These are phyloP conservation scores for Trypanosoma conorhini DNA, from an alignment of 208 protist genomes.

Conservation along the genomic window DNA sequence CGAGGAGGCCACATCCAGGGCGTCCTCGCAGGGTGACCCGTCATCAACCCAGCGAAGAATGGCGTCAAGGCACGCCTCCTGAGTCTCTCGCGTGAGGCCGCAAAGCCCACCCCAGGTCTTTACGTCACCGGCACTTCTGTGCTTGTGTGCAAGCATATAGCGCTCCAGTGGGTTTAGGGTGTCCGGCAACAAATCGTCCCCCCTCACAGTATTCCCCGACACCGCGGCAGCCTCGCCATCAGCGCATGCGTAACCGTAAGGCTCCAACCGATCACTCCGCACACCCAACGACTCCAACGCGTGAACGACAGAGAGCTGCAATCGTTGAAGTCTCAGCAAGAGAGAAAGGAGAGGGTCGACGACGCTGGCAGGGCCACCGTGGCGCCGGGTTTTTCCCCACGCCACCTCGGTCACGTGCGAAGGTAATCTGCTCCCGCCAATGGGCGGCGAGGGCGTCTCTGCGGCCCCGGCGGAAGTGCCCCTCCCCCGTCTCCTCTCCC, in stretches of 20 bases:
- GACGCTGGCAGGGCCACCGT: constrained; percentile 43
- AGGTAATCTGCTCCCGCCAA: not conserved
- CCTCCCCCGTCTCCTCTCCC: not conserved
- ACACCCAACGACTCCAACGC: constrained; percentile 14
- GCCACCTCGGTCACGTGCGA: not conserved
- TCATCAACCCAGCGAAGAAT: constrained; percentile 27
- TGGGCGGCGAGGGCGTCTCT: not conserved
- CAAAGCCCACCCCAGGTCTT: not conserved
- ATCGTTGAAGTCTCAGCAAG: constrained; percentile 48
- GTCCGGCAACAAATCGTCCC: not conserved
- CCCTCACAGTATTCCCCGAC: not conserved
- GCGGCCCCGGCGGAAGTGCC: not conserved
- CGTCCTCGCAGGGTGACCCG: not conserved
- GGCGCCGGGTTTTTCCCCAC: constrained; percentile 28
- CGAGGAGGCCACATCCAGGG: constrained; percentile 1
- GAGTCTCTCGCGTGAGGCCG: constrained; percentile 5
- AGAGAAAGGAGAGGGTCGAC: constrained; percentile 73
- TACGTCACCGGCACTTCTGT: not conserved
- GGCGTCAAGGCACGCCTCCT: constrained; percentile 7
- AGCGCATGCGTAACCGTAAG: not conserved
- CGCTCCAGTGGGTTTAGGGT: constrained; percentile 8
- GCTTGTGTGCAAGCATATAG: constrained; percentile 11
- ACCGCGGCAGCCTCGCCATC: not conserved
- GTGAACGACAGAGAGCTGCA: constrained; percentile 41
- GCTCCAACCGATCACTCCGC: not conserved